These are phyloP conservation scores for Talaromyces sp. DNA, from an alignment of 2,329 filamentous ascomycete species.

Conservation along the genomic window DNA sequence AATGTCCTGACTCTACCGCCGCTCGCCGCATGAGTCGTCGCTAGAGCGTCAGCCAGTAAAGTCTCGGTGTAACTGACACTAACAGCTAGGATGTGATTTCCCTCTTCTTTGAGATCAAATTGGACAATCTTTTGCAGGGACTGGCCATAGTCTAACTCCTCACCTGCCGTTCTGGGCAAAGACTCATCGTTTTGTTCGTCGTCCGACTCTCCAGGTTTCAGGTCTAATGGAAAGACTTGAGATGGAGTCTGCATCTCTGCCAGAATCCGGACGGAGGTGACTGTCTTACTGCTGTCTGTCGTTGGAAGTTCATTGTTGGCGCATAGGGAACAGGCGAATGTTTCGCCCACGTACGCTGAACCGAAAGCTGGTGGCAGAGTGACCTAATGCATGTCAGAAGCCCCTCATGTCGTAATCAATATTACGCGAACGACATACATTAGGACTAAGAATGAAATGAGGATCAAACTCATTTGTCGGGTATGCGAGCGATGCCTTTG, in stretches of 20 bases:
- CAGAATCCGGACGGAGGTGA: slow-evolving; percentile 75
- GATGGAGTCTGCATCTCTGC: slow-evolving; percentile 95
- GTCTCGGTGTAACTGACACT: slow-evolving; percentile 94
- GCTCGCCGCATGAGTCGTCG: slow-evolving; percentile 39
- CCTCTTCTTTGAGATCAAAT: slow-evolving; percentile 90
- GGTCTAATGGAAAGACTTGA: slow-evolving; percentile 62
- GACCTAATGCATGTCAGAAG: slow-evolving; percentile 44
- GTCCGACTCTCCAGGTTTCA: slow-evolving; percentile 36
- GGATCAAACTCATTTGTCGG: slow-evolving; percentile 49
- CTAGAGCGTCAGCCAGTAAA: slow-evolving; percentile 40
- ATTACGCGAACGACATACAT: slow-evolving; percentile 34
- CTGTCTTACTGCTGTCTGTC: slow-evolving; percentile 43
- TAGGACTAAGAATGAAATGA: slow-evolving; percentile 55
- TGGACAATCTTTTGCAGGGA: slow-evolving; percentile 77
- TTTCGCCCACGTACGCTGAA: slow-evolving; percentile 91
- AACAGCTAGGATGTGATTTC: slow-evolving; percentile 86
- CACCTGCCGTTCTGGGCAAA: slow-evolving; percentile 13
- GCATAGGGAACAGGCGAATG: slow-evolving; percentile 89
- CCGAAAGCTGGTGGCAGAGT: slow-evolving; percentile 89
- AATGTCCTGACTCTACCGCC: slow-evolving; percentile 74
- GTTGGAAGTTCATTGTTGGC: slow-evolving; percentile 77
- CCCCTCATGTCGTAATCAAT: no score
- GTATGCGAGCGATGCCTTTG: slow-evolving; percentile 71
- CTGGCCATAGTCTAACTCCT: slow-evolving; percentile 46
- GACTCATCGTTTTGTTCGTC: slow-evolving; percentile 39